A percentile compares a stretch with the other conserved stretches of the same genome.
Evolutionary conservation across 768 basidiomycete genomes (phyloP).

Genomic region (Leccinum arenicola): DNA sequence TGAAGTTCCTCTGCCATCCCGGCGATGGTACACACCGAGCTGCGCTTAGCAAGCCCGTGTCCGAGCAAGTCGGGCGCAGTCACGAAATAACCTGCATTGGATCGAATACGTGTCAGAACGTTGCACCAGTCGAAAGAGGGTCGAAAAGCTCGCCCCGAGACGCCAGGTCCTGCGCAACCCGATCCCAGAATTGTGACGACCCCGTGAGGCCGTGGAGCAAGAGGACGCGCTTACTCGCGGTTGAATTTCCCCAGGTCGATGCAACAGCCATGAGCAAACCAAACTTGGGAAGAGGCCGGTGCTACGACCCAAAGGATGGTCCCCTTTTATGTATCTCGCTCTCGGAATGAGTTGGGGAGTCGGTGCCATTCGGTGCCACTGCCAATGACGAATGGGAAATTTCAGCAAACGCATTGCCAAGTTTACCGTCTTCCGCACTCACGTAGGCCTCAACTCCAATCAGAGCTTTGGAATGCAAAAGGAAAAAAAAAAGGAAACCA

Average conservation of each 20-base stretch:
- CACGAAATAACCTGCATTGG: constrained; percentile 22
- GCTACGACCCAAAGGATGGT: background rate
- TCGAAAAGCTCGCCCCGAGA: constrained; percentile 14
- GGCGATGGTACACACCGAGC: constrained; percentile 13
- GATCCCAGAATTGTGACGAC: constrained; percentile 16
- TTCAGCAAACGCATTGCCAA: background rate
- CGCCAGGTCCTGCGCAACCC: constrained; percentile 14
- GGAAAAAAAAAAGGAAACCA: too few species aligned
- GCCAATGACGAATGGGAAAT: background rate
- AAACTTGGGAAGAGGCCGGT: background rate
- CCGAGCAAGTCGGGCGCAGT: constrained; percentile 24
- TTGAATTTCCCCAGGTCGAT: constrained; percentile 18
- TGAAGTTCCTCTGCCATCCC: constrained; percentile 13
- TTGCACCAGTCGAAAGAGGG: background rate
- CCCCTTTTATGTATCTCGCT: background rate
- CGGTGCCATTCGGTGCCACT: too few species aligned
- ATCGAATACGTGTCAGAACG: background rate
- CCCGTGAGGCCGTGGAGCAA: constrained; percentile 21
- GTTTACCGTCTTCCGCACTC: background rate
- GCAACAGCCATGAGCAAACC: background rate
- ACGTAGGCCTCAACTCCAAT: too few species aligned
- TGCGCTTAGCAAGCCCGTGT: constrained; percentile 12
- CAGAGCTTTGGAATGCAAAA: background rate
- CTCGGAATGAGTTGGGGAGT: background rate
- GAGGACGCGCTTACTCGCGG: constrained; percentile 14